Base-by-base conservation (phyloP, 441 rosid species). In the Populus hybrid region DNA sequence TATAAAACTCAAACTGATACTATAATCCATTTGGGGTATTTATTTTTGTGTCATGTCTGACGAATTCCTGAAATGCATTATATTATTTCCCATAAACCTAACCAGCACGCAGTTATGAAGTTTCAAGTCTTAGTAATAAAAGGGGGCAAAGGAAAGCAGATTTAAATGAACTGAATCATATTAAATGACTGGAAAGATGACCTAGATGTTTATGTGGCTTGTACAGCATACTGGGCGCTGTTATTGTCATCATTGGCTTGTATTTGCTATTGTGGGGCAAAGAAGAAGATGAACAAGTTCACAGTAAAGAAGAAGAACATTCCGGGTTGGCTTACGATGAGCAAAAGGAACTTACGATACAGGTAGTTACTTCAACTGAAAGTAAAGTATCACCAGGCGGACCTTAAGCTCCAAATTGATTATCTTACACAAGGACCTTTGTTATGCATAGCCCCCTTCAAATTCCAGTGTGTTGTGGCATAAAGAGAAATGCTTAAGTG, bases 201-300 rank as follows among this genome's bases (percentile, higher is more conserved):
- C 65, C 6, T 61, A 68, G 38, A 28, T 26, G 18, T 73, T n/a
- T 12, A 24, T 72, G 68, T 65, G 72, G 29, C 9, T 69, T 84
- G 33, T 79, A 67, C 90, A 90, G 96, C 87, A 76, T 89, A 71
- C 1, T 92, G 28, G 94, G 94, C 28, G 92, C 87, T 68, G 79
- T 76, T 31, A 36, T 85, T 76, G 91, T 89, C 50, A 87, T 90
- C 20, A 9, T 80, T 45, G 94, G 94, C 66, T 73, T 92, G 56
- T 92, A 92, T 81, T 64, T 90, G 83, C 87, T 92, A 73, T 65
- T 89, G 24, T 92, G 96, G 96, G 96, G 93, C 33, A 2, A 92
- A 82, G 94, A 86, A 68, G 86, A 72, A 10, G 91, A 84, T 38
- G 50, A 42, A 70, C 68, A 76, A 61, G 78, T 45, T 78, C 45